A percentile compares a stretch with the other conserved stretches of the same genome.
phyloP scores from a whole-genome alignment of 441 rosid species.

The Adansonia madagascariensis region DNA sequence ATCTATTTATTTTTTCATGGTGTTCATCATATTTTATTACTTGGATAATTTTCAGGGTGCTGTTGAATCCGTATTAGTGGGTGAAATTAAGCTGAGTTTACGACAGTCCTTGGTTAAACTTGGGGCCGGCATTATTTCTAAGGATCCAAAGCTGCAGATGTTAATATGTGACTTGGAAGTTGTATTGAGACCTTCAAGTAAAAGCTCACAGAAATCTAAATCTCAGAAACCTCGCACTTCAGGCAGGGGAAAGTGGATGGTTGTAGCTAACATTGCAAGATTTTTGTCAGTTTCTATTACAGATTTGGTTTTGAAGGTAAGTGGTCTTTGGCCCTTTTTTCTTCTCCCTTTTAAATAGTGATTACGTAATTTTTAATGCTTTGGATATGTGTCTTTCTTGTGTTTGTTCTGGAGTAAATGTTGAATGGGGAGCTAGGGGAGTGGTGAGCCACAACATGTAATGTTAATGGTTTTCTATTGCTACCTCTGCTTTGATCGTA shows the following conservation, averaged over 20 bases:
- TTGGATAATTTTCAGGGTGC: constrained; percentile 74
- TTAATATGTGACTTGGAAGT: constrained; percentile 79
- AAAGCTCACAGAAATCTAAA: constrained; percentile 56
- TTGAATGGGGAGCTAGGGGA: not conserved
- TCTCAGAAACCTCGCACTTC: constrained; percentile 57
- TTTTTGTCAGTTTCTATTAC: constrained; percentile 91
- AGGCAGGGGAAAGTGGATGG: constrained; percentile 93
- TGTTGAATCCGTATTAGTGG: constrained; percentile 83
- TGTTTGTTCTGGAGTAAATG: constrained; percentile 16
- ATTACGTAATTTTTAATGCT: not conserved
- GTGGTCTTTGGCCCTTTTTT: constrained; percentile 24
- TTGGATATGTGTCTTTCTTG: not conserved
- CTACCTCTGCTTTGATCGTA: not conserved
- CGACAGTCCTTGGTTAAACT: constrained; percentile 89
- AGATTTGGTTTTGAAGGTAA: constrained; percentile 85
- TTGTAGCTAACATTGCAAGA: constrained; percentile 80
- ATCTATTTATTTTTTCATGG: constrained; percentile 13
- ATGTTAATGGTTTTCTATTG: not conserved
- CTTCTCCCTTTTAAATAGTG: not conserved
- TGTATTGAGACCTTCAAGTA: constrained; percentile 73
- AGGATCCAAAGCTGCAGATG: constrained; percentile 84
- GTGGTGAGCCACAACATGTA: not conserved
- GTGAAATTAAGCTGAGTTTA: constrained; percentile 84
- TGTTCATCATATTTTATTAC: constrained; percentile 24
- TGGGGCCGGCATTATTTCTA: constrained; percentile 81